These are phyloP conservation scores for Basipetospora chlamydospora DNA, from an alignment of 2,329 filamentous ascomycete genomes.

Conservation along the genomic window DNA sequence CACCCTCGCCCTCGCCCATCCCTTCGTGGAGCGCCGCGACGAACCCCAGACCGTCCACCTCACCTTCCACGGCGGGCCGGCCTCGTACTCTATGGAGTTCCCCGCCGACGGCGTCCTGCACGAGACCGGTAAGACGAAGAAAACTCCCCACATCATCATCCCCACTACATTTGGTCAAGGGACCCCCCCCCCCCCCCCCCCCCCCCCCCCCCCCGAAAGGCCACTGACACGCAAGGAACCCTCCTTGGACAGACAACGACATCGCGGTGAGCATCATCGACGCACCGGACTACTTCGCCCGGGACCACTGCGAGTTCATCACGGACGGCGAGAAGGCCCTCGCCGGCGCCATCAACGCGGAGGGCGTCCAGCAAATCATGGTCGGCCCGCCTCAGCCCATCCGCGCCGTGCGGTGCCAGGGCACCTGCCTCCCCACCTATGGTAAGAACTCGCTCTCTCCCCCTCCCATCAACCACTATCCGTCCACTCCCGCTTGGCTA, in stretches of 20 bases:
- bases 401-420: constrained; percentile 25
- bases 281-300: constrained; percentile 27
- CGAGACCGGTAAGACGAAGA: constrained; percentile 22
- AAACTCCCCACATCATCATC: too few species aligned
- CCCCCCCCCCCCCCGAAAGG: too few species aligned
- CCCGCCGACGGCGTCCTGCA: constrained; percentile 24
- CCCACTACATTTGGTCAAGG: too few species aligned
- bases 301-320: constrained; percentile 27
- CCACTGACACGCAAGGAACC: too few species aligned
- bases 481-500: not conserved
- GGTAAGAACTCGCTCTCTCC: constrained; percentile 11
- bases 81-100: constrained; percentile 25
- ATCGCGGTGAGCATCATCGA: constrained; percentile 25
- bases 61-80: constrained; percentile 27
- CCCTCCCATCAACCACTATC: not conserved
- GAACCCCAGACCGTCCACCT: constrained; percentile 24
- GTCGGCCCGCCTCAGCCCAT: constrained; percentile 30
- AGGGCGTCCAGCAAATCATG: constrained; percentile 23
- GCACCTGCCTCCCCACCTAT: constrained; percentile 25
- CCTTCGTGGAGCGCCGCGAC: constrained; percentile 9
- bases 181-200: too few species aligned
- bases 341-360: constrained; percentile 13
- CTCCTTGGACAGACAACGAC: constrained; percentile 23
- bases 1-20: constrained; percentile 5
- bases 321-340: constrained; percentile 15